Evolutionary conservation across 352 stramenopile genomes (phyloP).

Genomic region (Phytophthora tubulina): DNA sequence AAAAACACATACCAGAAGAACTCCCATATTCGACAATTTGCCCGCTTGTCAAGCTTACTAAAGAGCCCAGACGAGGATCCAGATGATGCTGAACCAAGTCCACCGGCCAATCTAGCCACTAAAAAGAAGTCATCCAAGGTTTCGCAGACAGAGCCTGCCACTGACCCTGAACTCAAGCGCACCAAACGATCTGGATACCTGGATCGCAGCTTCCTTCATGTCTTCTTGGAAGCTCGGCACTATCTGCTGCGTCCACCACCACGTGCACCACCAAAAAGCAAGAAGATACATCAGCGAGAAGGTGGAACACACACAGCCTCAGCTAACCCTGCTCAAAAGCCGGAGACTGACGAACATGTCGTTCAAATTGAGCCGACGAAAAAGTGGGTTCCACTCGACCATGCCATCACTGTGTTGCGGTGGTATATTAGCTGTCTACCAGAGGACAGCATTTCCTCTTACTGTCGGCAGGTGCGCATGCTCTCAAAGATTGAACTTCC

Average conservation of each 20-base stretch:
- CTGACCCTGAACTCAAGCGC: constrained; percentile 10
- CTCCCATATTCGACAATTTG: constrained; percentile 74
- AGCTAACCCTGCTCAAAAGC: constrained; percentile 1
- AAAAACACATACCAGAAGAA: constrained; percentile 61
- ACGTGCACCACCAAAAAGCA: constrained; percentile 18
- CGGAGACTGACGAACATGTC: constrained; percentile 41
- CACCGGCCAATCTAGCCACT: neutral
- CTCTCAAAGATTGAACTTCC: neutral
- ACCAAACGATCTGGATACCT: constrained; percentile 45
- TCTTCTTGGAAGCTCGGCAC: constrained; percentile 68
- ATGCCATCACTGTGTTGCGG: constrained; percentile 62
- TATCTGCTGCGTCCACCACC: constrained; percentile 52
- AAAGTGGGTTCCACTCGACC: constrained; percentile 73
- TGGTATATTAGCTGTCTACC: constrained; percentile 75
- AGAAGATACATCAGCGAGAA: constrained; percentile 11
- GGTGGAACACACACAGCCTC: neutral
- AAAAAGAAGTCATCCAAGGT: constrained; percentile 25
- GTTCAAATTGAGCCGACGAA: constrained; percentile 61
- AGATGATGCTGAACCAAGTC: constrained; percentile 5
- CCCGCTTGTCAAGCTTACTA: constrained; percentile 66
- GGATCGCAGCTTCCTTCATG: constrained; percentile 70
- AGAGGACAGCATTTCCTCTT: constrained; percentile 60
- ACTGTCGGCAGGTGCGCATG: constrained; percentile 65
- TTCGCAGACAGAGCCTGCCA: constrained; percentile 4
- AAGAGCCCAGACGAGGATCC: constrained; percentile 29